Percentiles rank a stretch among this genome's conserved stretches.
Evolutionary conservation across 2,329 filamentous ascomycete species (phyloP).

Genomic region (Parastagonospora nodorum): DNA sequence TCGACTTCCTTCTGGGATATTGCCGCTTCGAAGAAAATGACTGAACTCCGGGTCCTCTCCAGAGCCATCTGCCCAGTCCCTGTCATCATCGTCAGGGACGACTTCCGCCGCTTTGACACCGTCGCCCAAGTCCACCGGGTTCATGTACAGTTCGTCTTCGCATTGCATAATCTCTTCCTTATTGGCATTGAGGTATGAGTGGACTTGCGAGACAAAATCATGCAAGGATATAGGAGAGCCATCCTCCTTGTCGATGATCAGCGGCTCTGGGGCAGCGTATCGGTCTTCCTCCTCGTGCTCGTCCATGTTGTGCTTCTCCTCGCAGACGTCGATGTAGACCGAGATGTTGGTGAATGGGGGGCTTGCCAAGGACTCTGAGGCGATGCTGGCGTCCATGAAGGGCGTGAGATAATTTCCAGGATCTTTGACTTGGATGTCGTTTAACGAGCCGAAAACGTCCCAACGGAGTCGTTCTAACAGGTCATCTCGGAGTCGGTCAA

Average conservation of each 20-base stretch:
- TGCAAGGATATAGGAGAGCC: constrained; percentile 6
- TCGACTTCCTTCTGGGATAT: constrained; percentile 1
- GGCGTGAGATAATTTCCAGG: constrained; percentile 2
- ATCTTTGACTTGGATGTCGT: constrained; percentile 5
- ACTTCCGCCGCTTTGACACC: constrained; percentile 1
- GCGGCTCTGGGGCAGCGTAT: constrained; percentile 10
- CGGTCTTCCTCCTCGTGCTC: constrained; percentile 6
- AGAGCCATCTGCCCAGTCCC: background rate
- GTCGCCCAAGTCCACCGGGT: constrained; percentile 1
- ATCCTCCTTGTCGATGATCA: constrained; percentile 12
- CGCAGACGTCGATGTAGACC: background rate
- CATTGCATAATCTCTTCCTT: constrained; percentile 4
- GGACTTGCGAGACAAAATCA: constrained; percentile 11
- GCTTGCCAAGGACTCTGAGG: constrained; percentile 7
- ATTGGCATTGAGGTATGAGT: constrained; percentile 6
- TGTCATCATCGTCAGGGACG: background rate
- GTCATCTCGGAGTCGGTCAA: constrained; percentile 9
- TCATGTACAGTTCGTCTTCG: constrained; percentile 8
- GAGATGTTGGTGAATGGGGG: constrained; percentile 5
- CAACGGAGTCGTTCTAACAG: constrained; percentile 12
- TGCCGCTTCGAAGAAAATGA: constrained; percentile 5
- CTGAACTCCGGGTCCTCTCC: too few species aligned
- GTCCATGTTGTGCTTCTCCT: constrained; percentile 5
- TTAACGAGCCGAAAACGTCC: constrained; percentile 7
- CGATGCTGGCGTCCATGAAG: constrained; percentile 8